phyloP scores from a whole-genome alignment of 2,329 filamentous ascomycete species.

The Biscogniauxia marginata region DNA sequence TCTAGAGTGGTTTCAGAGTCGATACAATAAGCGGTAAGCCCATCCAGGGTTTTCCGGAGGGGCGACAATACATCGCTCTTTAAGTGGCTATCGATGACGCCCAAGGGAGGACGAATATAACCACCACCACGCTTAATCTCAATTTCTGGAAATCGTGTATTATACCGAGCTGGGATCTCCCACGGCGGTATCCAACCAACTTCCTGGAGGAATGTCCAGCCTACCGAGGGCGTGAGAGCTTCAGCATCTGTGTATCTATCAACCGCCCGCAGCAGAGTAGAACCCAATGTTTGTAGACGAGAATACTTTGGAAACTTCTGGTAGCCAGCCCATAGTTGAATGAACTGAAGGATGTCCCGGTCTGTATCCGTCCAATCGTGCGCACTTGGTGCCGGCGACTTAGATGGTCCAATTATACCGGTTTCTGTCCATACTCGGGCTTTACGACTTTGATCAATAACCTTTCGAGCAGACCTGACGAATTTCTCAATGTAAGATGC shows the following conservation, averaged over 20 bases:
- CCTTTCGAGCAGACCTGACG: slow-evolving; percentile 44
- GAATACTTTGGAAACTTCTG: slow-evolving; percentile 52
- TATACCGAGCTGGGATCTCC: slow-evolving; percentile 66
- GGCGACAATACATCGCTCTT: slow-evolving; percentile 45
- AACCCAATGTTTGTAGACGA: slow-evolving; percentile 59
- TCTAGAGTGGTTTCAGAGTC: slow-evolving; percentile 65
- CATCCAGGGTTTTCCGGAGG: slow-evolving; percentile 58
- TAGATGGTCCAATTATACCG: slow-evolving; percentile 46
- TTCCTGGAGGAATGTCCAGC: slow-evolving; percentile 72
- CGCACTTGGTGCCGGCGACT: slow-evolving; percentile 7
- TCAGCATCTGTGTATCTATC: slow-evolving; percentile 56
- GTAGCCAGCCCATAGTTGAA: slow-evolving; percentile 66
- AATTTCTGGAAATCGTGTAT: slow-evolving; percentile 51
- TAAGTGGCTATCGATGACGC: slow-evolving; percentile 33
- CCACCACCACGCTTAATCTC: slow-evolving; percentile 43
- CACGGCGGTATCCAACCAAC: slow-evolving; percentile 69
- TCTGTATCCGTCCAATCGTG: slow-evolving; percentile 49
- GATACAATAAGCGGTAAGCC: slow-evolving; percentile 68
- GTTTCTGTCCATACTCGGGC: slow-evolving; percentile 48
- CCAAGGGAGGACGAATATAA: slow-evolving; percentile 37
- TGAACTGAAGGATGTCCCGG: slow-evolving; percentile 60
- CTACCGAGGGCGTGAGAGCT: slow-evolving; percentile 44
- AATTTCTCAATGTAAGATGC: slow-evolving; percentile 42
- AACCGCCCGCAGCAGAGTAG: slow-evolving; percentile 61
- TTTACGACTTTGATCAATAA: slow-evolving; percentile 52